phyloP scores from a whole-genome alignment of 495 filamentous ascomycete genomes.

The Neurospora sp. region DNA sequence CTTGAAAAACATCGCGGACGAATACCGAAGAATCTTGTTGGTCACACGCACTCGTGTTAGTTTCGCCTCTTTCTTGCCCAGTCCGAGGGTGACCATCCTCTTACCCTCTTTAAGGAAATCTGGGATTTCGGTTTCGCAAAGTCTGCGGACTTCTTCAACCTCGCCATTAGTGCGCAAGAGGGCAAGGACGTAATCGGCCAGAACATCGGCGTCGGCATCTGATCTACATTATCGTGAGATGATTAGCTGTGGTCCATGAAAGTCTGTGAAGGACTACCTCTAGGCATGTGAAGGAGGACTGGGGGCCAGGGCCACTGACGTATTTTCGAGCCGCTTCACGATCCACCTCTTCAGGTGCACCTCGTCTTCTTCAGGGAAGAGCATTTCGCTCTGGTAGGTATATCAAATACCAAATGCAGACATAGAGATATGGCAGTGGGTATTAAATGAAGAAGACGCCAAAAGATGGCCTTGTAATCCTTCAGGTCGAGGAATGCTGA shows the following conservation, averaged over 20 bases:
- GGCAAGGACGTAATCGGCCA: slow-evolving; percentile 93
- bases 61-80: not conserved
- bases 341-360: slow-evolving; percentile 77
- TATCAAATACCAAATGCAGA: not conserved
- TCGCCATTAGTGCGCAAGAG: slow-evolving; percentile 73
- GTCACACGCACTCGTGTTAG: not conserved
- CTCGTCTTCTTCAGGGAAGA: slow-evolving; percentile 68
- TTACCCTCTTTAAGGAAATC: slow-evolving; percentile 81
- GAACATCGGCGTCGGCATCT: slow-evolving; percentile 88
- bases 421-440: not conserved
- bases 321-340: slow-evolving; percentile 80
- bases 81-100: slow-evolving; percentile 11
- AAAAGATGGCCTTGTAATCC: not conserved
- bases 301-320: slow-evolving; percentile 43
- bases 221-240: slow-evolving; percentile 46
- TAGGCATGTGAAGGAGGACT: not conserved
- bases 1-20: slow-evolving; percentile 76
- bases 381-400: slow-evolving; percentile 40
- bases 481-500: not conserved
- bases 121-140: slow-evolving; percentile 68
- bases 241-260: not conserved
- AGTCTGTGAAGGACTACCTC: not conserved
- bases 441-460: not conserved
- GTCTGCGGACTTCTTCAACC: slow-evolving; percentile 58
- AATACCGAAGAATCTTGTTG: slow-evolving; percentile 59